phyloP scores from a whole-genome alignment of 78 protist species.

The Polysphondylium violaceum region DNA sequence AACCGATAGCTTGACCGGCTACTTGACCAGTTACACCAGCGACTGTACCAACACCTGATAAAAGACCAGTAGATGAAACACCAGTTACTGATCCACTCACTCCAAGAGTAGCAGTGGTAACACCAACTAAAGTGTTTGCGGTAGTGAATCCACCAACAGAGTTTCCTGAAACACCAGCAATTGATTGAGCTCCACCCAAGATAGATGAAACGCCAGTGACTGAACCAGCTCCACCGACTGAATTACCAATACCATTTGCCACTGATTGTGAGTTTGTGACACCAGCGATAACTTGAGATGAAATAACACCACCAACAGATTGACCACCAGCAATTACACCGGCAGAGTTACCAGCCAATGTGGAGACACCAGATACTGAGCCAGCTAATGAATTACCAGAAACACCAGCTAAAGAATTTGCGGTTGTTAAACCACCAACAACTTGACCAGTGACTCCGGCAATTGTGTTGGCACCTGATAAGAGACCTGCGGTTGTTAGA shows the following conservation, averaged over 20 bases:
- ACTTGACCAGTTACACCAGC: no score
- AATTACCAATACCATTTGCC: conserved; percentile 1
- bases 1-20: no score
- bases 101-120: background rate
- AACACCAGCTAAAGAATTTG: background rate
- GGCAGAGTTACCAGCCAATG: background rate
- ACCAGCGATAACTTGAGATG: conserved; percentile 1
- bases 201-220: no score
- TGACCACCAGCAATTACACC: background rate
- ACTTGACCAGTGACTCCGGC: background rate
- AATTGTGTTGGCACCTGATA: conserved; percentile 6
- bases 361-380: background rate
- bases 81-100: background rate
- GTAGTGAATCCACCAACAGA: no score
- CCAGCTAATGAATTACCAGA: background rate
- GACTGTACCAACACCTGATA: no score
- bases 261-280: conserved; percentile 1
- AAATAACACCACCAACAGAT: background rate
- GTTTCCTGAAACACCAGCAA: conserved; percentile 6
- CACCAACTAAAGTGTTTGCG: background rate
- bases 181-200: background rate
- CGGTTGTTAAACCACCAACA: conserved; percentile 13
- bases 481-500: conserved; percentile 1
- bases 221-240: no score
- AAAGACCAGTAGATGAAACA: background rate